Evolutionary conservation across 169 alveolate genomes (phyloP).

Genomic region (Perkinsus marinus): DNA sequence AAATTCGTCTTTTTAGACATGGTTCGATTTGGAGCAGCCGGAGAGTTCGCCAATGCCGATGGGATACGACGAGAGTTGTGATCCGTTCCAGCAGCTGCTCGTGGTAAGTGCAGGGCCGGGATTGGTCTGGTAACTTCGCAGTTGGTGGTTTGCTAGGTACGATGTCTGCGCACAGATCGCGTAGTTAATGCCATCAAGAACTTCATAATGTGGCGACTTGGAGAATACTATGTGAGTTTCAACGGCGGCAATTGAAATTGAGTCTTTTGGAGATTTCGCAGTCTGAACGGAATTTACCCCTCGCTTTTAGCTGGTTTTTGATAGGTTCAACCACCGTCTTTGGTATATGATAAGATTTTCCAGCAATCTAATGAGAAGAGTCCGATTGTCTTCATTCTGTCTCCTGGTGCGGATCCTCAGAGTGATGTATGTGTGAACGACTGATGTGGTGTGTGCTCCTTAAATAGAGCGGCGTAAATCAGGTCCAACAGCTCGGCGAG

Average conservation of each 20-base stretch:
- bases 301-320: constrained; percentile 4
- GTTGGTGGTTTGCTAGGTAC: constrained; percentile 23
- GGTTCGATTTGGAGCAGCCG: constrained; percentile 79
- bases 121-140: neutral
- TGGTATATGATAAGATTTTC: constrained; percentile 64
- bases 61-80: constrained; percentile 40
- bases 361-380: constrained; percentile 64
- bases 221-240: constrained; percentile 48
- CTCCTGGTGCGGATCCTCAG: constrained; percentile 84
- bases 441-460: neutral
- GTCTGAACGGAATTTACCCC: too few species aligned
- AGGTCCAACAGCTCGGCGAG: neutral
- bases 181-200: constrained; percentile 75
- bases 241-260: neutral
- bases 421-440: constrained; percentile 28
- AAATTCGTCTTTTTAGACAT: constrained; percentile 38
- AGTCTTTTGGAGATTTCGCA: too few species aligned
- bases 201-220: constrained; percentile 60
- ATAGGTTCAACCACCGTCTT: constrained; percentile 17
- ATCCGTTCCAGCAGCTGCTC: constrained; percentile 64
- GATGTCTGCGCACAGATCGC: constrained; percentile 80
- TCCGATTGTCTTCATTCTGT: constrained; percentile 78
- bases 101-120: constrained; percentile 6
- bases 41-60: constrained; percentile 68
- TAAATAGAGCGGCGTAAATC: neutral